Conservation (phyloP, 2,329 filamentous ascomycete species). For the Trichoderma citrinoviride region DNA sequence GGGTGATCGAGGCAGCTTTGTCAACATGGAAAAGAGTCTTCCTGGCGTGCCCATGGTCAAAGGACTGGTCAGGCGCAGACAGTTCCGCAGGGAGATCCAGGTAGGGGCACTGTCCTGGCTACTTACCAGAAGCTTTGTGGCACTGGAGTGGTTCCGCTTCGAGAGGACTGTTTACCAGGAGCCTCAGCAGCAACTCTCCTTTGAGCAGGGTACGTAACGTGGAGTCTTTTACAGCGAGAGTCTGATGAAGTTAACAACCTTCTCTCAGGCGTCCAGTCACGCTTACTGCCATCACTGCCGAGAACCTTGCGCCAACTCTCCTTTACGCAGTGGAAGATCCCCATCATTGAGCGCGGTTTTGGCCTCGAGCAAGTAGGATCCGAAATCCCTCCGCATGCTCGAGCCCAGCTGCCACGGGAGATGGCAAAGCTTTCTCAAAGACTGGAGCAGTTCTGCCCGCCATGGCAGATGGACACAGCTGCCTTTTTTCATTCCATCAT, state of each 20-base stretch:
- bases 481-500: conserved; percentile 1
- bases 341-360: neutral
- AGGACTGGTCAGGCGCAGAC: conserved; percentile 13
- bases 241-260: neutral
- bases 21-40: neutral
- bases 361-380: neutral
- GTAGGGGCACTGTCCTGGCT: neutral
- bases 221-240: neutral
- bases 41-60: neutral
- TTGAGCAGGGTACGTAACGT: conserved; percentile 1
- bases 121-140: conserved; percentile 5
- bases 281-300: conserved; percentile 5
- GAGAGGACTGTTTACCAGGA: neutral
- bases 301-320: conserved; percentile 8
- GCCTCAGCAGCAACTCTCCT: neutral
- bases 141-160: conserved; percentile 9
- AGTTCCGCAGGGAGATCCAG: conserved; percentile 1
- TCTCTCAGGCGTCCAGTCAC: neutral
- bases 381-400: neutral
- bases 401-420: neutral
- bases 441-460: neutral
- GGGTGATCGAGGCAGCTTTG: neutral
- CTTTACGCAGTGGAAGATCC: conserved; percentile 10
- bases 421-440: conserved; percentile 14
- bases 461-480: conserved; percentile 13